These are phyloP conservation scores for Lecanicillium sp. DNA, from an alignment of 2,329 filamentous ascomycete species.

Conservation along the genomic window DNA sequence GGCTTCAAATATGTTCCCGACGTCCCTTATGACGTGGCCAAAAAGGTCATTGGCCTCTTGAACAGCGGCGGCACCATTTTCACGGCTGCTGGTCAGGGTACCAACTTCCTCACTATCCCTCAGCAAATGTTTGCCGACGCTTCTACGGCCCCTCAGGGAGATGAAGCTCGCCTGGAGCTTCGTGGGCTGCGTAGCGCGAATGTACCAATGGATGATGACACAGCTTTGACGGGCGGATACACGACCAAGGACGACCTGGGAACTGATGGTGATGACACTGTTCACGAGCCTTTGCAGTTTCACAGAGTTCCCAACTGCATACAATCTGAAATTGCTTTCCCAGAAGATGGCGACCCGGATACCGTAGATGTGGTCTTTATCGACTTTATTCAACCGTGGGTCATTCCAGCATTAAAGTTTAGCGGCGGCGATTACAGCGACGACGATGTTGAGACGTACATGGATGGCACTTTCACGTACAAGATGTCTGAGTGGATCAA, in stretches of 20 bases:
- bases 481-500: conserved; percentile 49
- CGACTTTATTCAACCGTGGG: conserved; percentile 80
- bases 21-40: conserved; percentile 70
- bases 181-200: conserved; percentile 21
- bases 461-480: conserved; percentile 46
- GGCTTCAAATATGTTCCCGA: conserved; percentile 68
- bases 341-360: conserved; percentile 48
- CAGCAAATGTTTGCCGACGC: conserved; percentile 27
- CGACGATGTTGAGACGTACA: conserved; percentile 41
- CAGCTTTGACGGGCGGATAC: conserved; percentile 60
- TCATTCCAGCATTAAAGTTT: conserved; percentile 65
- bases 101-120: conserved; percentile 40
- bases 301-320: conserved; percentile 79
- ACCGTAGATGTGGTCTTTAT: conserved; percentile 84
- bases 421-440: conserved; percentile 41
- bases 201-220: conserved; percentile 19
- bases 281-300: conserved; percentile 67
- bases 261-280: conserved; percentile 78
- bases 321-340: conserved; percentile 58
- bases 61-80: conserved; percentile 48
- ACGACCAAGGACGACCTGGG: conserved; percentile 83
- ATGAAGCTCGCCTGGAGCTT: conserved; percentile 21
- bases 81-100: conserved; percentile 25
- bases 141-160: conserved; percentile 5
- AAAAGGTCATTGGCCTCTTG: conserved; percentile 53